These are phyloP conservation scores for Fusarium globosum DNA, from an alignment of 2,329 filamentous ascomycete genomes.

Conservation along the genomic window DNA sequence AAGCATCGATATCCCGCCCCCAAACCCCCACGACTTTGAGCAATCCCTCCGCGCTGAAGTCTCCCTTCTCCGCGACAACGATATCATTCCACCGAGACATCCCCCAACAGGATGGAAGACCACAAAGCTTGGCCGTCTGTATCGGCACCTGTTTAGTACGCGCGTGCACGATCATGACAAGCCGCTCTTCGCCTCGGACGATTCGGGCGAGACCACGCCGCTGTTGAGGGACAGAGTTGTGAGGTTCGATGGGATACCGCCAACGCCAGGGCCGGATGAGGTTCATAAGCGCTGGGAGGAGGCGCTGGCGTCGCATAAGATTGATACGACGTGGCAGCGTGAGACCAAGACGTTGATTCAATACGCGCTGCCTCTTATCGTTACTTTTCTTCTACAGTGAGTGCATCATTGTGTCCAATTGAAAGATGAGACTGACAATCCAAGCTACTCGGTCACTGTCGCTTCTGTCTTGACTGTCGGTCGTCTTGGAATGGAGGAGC, in stretches of 20 bases:
- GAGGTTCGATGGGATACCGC: constrained; percentile 9
- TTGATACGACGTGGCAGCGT: constrained; percentile 88
- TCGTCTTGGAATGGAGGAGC: constrained; percentile 71
- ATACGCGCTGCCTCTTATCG: constrained; percentile 74
- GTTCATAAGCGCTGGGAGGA: constrained; percentile 71
- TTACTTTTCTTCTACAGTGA: constrained; percentile 62
- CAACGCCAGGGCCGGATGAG: constrained; percentile 26
- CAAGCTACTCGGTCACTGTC: constrained; percentile 76
- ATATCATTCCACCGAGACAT: constrained; percentile 26
- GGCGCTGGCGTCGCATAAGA: constrained; percentile 79
- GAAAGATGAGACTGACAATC: fast-evolving
- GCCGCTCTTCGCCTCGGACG: not conserved
- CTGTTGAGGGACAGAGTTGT: not conserved
- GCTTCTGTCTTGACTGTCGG: constrained; percentile 80
- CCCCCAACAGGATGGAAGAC: constrained; percentile 6
- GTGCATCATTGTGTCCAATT: too few species aligned
- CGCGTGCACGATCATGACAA: constrained; percentile 28
- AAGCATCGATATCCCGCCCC: constrained; percentile 27
- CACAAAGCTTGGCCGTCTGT: constrained; percentile 1
- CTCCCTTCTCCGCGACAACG: constrained; percentile 34
- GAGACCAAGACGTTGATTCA: constrained; percentile 81
- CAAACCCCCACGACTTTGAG: constrained; percentile 38
- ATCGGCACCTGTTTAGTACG: constrained; percentile 29
- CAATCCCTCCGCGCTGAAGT: constrained; percentile 35
- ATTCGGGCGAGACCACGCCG: constrained; percentile 15